Percentiles rank a stretch among this genome's conserved stretches.
phyloP scores from a whole-genome alignment of 1,284 basidiomycete species.

The Phylloboletellus chloephorus region DNA sequence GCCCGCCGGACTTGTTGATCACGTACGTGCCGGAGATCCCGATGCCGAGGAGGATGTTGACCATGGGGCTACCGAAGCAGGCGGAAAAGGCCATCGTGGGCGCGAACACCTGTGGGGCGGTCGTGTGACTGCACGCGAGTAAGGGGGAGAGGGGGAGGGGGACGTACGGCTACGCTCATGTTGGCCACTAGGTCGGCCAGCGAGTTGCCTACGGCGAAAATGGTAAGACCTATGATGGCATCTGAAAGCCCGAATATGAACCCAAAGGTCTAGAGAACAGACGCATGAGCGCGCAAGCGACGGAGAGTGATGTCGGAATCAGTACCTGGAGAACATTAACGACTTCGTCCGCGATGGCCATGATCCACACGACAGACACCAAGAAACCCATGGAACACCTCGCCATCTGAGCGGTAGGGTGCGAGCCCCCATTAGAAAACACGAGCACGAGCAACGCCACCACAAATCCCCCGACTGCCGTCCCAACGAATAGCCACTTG shows the following conservation, averaged over 20 bases:
- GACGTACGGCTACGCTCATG: slow-evolving; percentile 79
- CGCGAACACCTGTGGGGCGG: slow-evolving; percentile 55
- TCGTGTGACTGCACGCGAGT: neutral
- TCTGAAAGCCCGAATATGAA: slow-evolving; percentile 94
- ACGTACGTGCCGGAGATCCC: slow-evolving; percentile 77
- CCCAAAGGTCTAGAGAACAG: slow-evolving; percentile 68
- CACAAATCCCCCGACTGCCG: slow-evolving; percentile 50
- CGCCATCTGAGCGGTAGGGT: slow-evolving; percentile 58
- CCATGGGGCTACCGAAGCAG: slow-evolving; percentile 93
- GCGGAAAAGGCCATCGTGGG: slow-evolving; percentile 90
- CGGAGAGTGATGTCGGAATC: neutral
- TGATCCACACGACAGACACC: slow-evolving; percentile 90
- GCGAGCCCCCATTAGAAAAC: slow-evolving; percentile 57
- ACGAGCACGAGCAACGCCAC: slow-evolving; percentile 54
- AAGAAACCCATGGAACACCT: slow-evolving; percentile 86
- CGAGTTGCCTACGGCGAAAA: slow-evolving; percentile 95
- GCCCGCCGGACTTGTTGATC: slow-evolving; percentile 49
- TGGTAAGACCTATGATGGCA: slow-evolving; percentile 92
- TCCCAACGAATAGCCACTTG: slow-evolving; percentile 52
- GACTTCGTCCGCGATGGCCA: slow-evolving; percentile 92
- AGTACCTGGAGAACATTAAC: slow-evolving; percentile 79
- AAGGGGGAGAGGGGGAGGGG: neutral
- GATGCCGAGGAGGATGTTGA: slow-evolving; percentile 91
- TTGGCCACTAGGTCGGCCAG: slow-evolving; percentile 96
- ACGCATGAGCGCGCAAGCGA: slow-evolving; percentile 5